Evolutionary conservation across 768 basidiomycete species (phyloP), one percentile per base, ranked within the genome.

Genomic region (Strobilomyces echinocephalus): DNA sequence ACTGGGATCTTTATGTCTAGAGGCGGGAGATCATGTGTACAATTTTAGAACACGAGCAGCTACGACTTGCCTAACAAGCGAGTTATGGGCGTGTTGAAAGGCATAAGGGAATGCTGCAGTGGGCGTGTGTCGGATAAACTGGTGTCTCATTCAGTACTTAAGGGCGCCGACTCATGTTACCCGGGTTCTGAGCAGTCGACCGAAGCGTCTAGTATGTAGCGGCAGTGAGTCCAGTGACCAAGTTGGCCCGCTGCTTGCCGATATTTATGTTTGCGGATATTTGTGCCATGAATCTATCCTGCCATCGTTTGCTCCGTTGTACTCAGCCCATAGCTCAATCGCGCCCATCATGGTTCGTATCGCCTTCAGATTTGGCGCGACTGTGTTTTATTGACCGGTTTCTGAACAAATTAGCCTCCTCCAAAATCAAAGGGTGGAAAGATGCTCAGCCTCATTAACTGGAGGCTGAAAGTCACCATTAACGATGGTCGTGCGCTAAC

Each of bases 401-500:
- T 52, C 12, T 36, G 53, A 30, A 42, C 21, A 5, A 24, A 38
- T 38, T 67, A 92, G 91, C 87, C 90, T 78, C 91, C 93, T 60
- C 93, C 94, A 56, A 97, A 97, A 78, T 91, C 93, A 42, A 95
- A 95, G 77, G 93, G 93, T 69, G 94, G 95, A 71, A 94, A 95
- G 80, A 97, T 99, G 93, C 86, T 95, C 70, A 75, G 86, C 71
- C 87, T 98, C 76, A 84, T 99, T 78, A 94, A 98, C 75, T 97
- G 95, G 90, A 80, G 95, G 72, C 82, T 99, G 61, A 95, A 90
- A 75, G 86, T 98, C 54, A 97, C 94, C 54, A 86, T 98, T 73
- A 97, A 87, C 85, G 97, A 99, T 73, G 94, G 94, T 55, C 90
- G 97, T 71, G 83, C 89, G 52, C 76, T 98, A 63, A 92, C 91